Evolutionary conservation across 345 rosid genomes (phyloP), one percentile per base, ranked within the genome.

Genomic region (Reutealis trisperma): DNA sequence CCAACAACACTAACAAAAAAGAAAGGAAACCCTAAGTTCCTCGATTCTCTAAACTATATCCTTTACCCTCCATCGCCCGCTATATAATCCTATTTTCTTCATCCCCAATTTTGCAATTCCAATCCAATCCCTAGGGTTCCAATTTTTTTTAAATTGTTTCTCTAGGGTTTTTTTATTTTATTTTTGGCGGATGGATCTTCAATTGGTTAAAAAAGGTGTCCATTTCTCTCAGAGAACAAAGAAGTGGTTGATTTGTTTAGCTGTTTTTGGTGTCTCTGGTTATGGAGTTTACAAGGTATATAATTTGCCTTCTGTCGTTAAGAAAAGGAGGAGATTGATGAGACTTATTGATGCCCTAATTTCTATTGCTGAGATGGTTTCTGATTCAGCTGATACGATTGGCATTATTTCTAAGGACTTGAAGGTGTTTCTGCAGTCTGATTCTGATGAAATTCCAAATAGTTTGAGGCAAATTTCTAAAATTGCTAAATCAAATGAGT

Each of bases 391-490:
- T 0, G 99, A 89, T 61, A 78, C 89, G 27, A 49, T 89, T 10
- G 80, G 85, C 54, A 72, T 96, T 60, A 89, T 96, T 30, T 87
- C 91, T 19, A 88, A 80, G 79, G 98, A 96, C 64, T 74, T 96
- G 83, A 92, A 84, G 61, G 79, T 67, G 75, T 96, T 96, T 45
- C 78, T 96, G 73, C 84, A 34, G 61, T 94, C 98, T 2, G 97
- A 90, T 79, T 85, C 97, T 0, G 94, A 94, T 55, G 83, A 92
- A 70, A 84, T 92, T 65, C 99, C 99, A 10, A 91, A 87, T 66
- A 94, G 99, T 69, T 81, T 96, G 81, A 94, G 77, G 83, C 99
- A 96, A 83, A 83, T 96, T 75, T 86, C 97, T 0, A 96, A 92
- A 86, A 88, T 96, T 70, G 83, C 90, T 0, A 89, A 71, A 51